A percentile compares a stretch with the other conserved stretches of the same genome.
Evolutionary conservation across 2,329 filamentous ascomycete genomes (phyloP).

Genomic region (Diaporthe sp.): DNA sequence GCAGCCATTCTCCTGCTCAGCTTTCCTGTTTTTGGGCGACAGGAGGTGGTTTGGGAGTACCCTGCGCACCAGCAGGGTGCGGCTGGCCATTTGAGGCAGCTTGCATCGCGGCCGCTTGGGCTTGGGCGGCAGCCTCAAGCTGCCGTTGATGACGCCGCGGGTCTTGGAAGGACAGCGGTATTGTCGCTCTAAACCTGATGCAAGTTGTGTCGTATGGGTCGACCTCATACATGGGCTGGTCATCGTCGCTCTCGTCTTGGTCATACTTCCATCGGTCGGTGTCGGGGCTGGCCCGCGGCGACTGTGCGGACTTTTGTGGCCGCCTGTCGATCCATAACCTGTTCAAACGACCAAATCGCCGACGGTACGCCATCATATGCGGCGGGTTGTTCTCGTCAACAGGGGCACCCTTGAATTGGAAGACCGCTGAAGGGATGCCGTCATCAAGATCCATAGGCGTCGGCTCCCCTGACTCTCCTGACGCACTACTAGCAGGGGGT

Average conservation of each 20-base stretch:
- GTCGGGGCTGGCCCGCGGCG: constrained; percentile 59
- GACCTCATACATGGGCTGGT: constrained; percentile 79
- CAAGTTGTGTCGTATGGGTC: constrained; percentile 76
- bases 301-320: constrained; percentile 66
- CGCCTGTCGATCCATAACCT: constrained; percentile 90
- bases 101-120: constrained; percentile 38
- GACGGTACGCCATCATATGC: constrained; percentile 77
- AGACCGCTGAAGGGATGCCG: constrained; percentile 51
- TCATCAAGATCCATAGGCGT: constrained; percentile 67
- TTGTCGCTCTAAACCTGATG: constrained; percentile 71
- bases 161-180: constrained; percentile 57
- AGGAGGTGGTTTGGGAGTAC: constrained; percentile 36
- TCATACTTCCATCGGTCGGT: constrained; percentile 88
- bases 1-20: constrained; percentile 2
- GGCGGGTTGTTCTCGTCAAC: constrained; percentile 54
- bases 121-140: constrained; percentile 47
- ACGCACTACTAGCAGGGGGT: constrained; percentile 66
- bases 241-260: constrained; percentile 85
- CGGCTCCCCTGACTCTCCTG: constrained; percentile 60
- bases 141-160: constrained; percentile 52
- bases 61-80: constrained; percentile 35
- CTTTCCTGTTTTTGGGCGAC: constrained; percentile 38
- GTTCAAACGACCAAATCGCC: constrained; percentile 86
- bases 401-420: constrained; percentile 61
- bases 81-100: constrained; percentile 40